Evolutionary conservation across 495 filamentous ascomycete species (phyloP).

Genomic region (Talaromyces ruber): DNA sequence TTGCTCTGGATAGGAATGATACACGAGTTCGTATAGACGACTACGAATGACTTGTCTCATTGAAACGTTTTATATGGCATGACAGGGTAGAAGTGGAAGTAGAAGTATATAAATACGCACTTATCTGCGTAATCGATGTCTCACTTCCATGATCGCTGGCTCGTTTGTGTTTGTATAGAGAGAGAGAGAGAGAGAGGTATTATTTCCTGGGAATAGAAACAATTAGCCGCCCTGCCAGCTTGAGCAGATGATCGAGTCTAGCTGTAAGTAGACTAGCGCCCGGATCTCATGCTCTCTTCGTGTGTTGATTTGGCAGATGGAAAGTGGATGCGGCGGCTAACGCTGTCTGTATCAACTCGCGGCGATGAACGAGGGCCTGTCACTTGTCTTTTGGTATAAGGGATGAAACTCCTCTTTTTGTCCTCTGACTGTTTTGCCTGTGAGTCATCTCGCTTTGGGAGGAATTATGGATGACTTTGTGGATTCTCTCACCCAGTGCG

Average conservation of each 20-base stretch:
- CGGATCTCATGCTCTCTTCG: background rate
- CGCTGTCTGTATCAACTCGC: background rate
- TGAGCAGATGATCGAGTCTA: background rate
- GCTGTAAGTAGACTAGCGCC: background rate
- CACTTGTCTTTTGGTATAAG: background rate
- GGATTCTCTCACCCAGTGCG: background rate
- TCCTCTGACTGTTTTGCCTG: too few relatives aligned
- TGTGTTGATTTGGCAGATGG: background rate
- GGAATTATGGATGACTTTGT: background rate
- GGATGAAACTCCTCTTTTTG: background rate
- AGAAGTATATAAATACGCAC: background rate
- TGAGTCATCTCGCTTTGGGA: too few relatives aligned
- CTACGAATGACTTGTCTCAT: background rate
- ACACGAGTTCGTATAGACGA: background rate
- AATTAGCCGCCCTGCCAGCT: background rate
- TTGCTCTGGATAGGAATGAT: background rate
- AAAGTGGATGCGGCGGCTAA: background rate
- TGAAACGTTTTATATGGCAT: background rate
- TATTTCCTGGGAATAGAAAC: background rate
- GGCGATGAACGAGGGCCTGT: background rate
- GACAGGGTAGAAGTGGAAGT: background rate
- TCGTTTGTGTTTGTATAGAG: too few relatives aligned
- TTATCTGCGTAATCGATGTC: background rate
- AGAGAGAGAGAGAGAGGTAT: too few relatives aligned
- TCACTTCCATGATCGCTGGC: too few relatives aligned